Conservation (phyloP, 371 early-diverging fungal species). For the Haplosporangium sp. region DNA sequence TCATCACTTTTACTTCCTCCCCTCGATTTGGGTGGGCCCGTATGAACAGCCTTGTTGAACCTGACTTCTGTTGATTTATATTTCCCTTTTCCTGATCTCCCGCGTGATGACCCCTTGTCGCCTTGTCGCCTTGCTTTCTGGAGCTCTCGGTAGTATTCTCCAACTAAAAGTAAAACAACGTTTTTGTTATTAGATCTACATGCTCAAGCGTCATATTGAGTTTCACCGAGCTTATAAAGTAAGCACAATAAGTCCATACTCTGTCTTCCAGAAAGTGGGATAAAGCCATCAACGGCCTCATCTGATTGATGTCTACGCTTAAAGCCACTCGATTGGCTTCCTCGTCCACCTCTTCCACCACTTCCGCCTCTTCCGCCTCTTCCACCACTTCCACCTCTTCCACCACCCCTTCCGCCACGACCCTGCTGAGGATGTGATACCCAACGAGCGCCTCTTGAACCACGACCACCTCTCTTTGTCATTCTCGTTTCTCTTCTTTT, state of each 20-base stretch:
- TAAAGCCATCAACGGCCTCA: slow-evolving; percentile 9
- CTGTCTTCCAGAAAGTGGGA: slow-evolving; percentile 13
- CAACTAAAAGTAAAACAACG: background rate
- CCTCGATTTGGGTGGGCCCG: background rate
- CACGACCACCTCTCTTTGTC: slow-evolving; percentile 13
- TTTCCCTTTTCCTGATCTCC: slow-evolving; percentile 4
- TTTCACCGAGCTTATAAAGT: background rate
- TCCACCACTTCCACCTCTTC: slow-evolving; percentile 1
- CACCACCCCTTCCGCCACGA: background rate
- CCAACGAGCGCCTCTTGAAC: slow-evolving; percentile 1
- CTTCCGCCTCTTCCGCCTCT: slow-evolving; percentile 1
- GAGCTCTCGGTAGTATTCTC: slow-evolving; percentile 5
- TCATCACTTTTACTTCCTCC: background rate
- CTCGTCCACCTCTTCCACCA: slow-evolving; percentile 1
- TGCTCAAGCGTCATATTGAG: background rate
- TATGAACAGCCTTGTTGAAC: slow-evolving; percentile 18
- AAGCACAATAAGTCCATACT: background rate
- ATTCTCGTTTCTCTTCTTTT: slow-evolving; percentile 4
- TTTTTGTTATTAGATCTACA: background rate
- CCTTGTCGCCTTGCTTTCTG: background rate
- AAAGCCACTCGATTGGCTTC: slow-evolving; percentile 6
- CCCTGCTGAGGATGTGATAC: background rate
- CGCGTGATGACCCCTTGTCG: background rate
- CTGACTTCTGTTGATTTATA: slow-evolving; percentile 9
- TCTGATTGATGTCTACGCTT: slow-evolving; percentile 5